A percentile compares a stretch with the other conserved stretches of the same genome.
Evolutionary conservation across 1,284 basidiomycete species (phyloP).

Genomic region (Apiotrichum domesticum): DNA sequence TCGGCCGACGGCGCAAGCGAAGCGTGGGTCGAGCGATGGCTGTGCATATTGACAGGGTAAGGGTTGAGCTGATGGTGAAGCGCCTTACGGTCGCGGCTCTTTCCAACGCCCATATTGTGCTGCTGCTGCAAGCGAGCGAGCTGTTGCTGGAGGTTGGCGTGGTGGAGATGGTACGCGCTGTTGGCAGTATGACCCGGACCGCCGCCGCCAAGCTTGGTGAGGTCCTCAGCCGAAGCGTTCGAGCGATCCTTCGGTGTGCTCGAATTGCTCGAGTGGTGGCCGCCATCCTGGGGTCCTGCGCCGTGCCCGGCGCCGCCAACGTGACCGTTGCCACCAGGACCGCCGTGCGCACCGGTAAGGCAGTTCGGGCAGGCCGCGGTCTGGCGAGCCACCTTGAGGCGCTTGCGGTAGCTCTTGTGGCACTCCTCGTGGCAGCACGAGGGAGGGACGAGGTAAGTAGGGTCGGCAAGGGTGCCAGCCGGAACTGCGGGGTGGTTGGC

Average conservation of each 20-base stretch:
- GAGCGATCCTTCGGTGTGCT: conserved; percentile 44
- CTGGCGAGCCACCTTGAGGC: conserved; percentile 48
- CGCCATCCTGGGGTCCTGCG: conserved; percentile 21
- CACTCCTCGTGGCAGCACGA: conserved; percentile 51
- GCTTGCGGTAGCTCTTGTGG: conserved; percentile 50
- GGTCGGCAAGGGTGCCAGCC: conserved; percentile 46
- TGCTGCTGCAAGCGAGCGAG: conserved; percentile 37
- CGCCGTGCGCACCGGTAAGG: conserved; percentile 27
- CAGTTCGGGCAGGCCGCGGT: conserved; percentile 47
- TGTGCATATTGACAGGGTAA: conserved; percentile 38
- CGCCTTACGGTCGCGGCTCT: conserved; percentile 6
- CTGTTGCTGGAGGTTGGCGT: conserved; percentile 34
- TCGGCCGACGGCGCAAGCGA: conserved; percentile 31
- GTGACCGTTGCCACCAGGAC: conserved; percentile 17
- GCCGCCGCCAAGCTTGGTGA: conserved; percentile 25
- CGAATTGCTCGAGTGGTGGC: conserved; percentile 35
- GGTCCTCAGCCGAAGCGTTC: conserved; percentile 29
- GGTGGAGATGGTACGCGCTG: conserved; percentile 34
- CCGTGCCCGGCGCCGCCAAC: conserved; percentile 24
- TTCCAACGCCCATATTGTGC: conserved; percentile 18
- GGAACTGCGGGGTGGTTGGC: conserved; percentile 44
- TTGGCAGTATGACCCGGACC: conserved; percentile 1
- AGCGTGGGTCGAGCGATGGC: conserved; percentile 23
- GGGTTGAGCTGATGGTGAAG: conserved; percentile 30
- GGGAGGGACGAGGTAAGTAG: conserved; percentile 48